Percentiles rank a stretch among this genome's conserved stretches.
Conservation (phyloP, 2,329 filamentous ascomycete genomes). For the Fusarium liriodendri region DNA sequence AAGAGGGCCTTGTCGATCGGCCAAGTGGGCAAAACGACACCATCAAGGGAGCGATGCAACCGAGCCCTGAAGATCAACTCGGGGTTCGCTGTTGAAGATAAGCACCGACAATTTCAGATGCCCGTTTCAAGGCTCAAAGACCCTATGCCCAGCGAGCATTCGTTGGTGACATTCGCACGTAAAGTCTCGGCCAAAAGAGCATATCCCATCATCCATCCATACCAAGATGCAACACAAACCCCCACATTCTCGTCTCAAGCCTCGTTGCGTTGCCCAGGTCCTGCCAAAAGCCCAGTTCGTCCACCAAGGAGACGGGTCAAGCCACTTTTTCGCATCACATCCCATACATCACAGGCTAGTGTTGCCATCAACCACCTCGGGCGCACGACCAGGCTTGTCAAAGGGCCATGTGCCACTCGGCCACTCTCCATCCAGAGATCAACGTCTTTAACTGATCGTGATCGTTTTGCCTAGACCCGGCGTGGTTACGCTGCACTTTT, state of each 20-base stretch:
- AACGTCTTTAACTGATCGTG: constrained; percentile 10
- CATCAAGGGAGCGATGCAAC: constrained; percentile 14
- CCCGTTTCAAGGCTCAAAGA: constrained; percentile 4
- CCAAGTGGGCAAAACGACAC: constrained; percentile 6
- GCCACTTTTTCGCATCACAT: constrained; percentile 1
- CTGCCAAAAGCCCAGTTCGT: not conserved
- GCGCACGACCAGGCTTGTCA: not conserved
- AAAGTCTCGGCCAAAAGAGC: constrained; percentile 5
- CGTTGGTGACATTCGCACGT: not conserved
- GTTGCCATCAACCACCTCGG: not conserved
- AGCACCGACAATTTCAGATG: constrained; percentile 4
- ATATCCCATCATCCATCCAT: constrained; percentile 12
- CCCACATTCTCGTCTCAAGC: constrained; percentile 24
- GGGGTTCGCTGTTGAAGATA: constrained; percentile 15
- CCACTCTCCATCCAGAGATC: constrained; percentile 4
- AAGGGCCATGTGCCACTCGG: not conserved
- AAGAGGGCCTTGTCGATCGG: constrained; percentile 25
- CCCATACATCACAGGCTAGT: constrained; percentile 1
- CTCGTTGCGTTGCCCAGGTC: constrained; percentile 3
- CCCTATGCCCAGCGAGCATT: not conserved
- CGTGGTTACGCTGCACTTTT: constrained; percentile 9
- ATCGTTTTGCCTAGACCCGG: constrained; percentile 5
- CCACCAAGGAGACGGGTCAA: not conserved
- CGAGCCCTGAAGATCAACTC: constrained; percentile 22
- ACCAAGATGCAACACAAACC: constrained; percentile 6